Percentiles rank a stretch among this genome's conserved stretches.
Conservation (phyloP, 2,329 filamentous ascomycete species). For the Alternaria arbusti region DNA sequence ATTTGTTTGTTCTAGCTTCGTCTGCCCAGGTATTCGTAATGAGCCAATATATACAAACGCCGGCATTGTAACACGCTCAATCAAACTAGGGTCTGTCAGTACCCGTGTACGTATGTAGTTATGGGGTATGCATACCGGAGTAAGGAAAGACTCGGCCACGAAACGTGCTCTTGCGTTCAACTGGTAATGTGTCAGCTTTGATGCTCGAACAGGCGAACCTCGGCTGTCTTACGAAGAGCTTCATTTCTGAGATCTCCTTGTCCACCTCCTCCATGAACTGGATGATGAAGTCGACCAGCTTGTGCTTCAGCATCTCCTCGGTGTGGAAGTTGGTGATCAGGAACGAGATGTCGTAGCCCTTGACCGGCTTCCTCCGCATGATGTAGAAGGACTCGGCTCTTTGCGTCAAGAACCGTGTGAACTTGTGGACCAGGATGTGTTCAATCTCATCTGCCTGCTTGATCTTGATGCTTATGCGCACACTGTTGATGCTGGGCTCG, state of each 20-base stretch:
- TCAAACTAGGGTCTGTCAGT: conserved; percentile 27
- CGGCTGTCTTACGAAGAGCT: conserved; percentile 81
- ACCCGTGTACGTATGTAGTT: not conserved
- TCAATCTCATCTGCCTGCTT: conserved; percentile 99
- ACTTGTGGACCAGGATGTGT: conserved; percentile 97
- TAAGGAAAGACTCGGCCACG: conserved; percentile 97
- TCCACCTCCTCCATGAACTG: conserved; percentile 99
- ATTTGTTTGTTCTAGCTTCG: conserved; percentile 1
- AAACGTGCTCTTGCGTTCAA: conserved; percentile 96
- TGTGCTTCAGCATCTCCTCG: conserved; percentile 98
- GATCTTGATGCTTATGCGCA: conserved; percentile 97
- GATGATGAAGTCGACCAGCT: conserved; percentile 98
- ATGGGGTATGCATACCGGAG: conserved; percentile 68
- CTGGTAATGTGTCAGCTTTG: conserved; percentile 58
- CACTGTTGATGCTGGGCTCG: conserved; percentile 95
- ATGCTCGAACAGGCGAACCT: not conserved
- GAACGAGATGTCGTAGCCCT: conserved; percentile 99
- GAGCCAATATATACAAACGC: conserved; percentile 16
- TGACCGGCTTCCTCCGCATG: conserved; percentile 90
- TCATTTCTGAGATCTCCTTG: conserved; percentile 99
- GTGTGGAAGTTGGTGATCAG: conserved; percentile 99
- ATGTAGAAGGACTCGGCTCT: conserved; percentile 98
- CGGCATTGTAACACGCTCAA: conserved; percentile 22
- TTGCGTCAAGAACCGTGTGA: conserved; percentile 94
- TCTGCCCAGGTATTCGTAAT: conserved; percentile 3